Conservation (phyloP, 495 filamentous ascomycete species). For the Geoglossum glabrum region DNA sequence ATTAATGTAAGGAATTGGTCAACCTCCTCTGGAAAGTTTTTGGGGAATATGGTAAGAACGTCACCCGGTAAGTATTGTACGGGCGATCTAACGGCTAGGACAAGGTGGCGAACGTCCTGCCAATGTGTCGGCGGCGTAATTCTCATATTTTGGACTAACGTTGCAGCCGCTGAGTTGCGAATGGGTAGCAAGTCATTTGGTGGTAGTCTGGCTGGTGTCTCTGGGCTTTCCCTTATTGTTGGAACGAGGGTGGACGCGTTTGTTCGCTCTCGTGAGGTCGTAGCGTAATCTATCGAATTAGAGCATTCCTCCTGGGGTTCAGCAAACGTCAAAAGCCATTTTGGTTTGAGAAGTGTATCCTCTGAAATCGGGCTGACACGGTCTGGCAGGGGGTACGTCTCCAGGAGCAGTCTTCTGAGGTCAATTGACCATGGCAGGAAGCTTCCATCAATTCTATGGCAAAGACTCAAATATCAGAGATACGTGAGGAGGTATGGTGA, state of each 20-base stretch:
- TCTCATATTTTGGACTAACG: slow-evolving; percentile 38
- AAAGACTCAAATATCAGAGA: background rate
- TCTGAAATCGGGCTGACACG: slow-evolving; percentile 50
- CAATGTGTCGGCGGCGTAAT: slow-evolving; percentile 61
- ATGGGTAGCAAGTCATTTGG: slow-evolving; percentile 21
- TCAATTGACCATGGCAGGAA: slow-evolving; percentile 60
- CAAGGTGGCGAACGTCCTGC: slow-evolving; percentile 82
- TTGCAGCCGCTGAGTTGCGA: slow-evolving; percentile 24
- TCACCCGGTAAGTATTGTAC: slow-evolving; percentile 46
- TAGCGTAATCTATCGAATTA: background rate
- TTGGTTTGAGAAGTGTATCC: slow-evolving; percentile 56
- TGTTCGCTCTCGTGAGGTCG: background rate
- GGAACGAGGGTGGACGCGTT: background rate
- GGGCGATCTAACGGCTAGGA: slow-evolving; percentile 27
- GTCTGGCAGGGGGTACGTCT: slow-evolving; percentile 44
- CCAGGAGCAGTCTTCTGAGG: slow-evolving; percentile 42
- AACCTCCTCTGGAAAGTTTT: slow-evolving; percentile 68
- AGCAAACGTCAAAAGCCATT: slow-evolving; percentile 43
- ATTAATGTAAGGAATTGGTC: slow-evolving; percentile 51
- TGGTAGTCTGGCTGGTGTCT: background rate
- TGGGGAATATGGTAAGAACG: slow-evolving; percentile 59
- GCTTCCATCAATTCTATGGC: slow-evolving; percentile 49
- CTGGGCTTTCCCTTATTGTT: background rate
- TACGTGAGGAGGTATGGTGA: background rate
- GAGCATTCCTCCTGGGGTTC: background rate